Evolutionary conservation across 148 eudicot genomes (phyloP).

Genomic region (Oxyria digyna): DNA sequence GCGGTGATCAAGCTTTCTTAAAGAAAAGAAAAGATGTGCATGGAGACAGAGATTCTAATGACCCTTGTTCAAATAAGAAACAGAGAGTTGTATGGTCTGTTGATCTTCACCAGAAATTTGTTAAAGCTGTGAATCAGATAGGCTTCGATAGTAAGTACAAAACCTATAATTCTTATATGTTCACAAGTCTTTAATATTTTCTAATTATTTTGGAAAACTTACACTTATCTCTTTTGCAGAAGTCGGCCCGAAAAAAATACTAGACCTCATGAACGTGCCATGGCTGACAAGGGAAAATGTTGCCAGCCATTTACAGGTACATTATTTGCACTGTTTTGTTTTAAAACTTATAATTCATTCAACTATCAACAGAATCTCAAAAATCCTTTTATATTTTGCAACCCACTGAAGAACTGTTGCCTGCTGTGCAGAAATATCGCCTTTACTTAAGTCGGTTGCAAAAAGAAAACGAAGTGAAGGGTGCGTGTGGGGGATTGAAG

Average conservation of each 20-base stretch:
- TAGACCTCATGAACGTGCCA: constrained; percentile 81
- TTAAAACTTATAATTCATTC: background rate
- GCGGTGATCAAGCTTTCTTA: constrained; percentile 34
- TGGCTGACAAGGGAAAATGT: constrained; percentile 94
- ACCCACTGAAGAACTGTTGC: constrained; percentile 8
- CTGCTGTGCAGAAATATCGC: constrained; percentile 75
- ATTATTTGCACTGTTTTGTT: constrained; percentile 6
- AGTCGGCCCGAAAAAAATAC: constrained; percentile 92
- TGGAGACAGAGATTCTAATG: constrained; percentile 47
- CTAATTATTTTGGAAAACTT: background rate
- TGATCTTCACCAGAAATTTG: constrained; percentile 92
- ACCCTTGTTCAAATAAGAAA: constrained; percentile 57
- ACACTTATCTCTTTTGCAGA: constrained; percentile 33
- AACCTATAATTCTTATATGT: background rate
- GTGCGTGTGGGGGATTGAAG: constrained; percentile 32
- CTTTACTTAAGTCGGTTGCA: constrained; percentile 70
- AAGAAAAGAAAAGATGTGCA: constrained; percentile 61
- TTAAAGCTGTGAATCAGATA: constrained; percentile 80
- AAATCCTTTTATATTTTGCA: background rate
- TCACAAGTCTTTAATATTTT: background rate
- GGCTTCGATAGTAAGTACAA: constrained; percentile 81
- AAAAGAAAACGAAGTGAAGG: constrained; percentile 47
- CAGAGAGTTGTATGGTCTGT: constrained; percentile 89
- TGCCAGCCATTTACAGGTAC: constrained; percentile 98
- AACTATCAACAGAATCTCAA: background rate